Percentiles rank a stretch among this genome's conserved stretches.
phyloP scores from a whole-genome alignment of 129 eudicot species.

The Arctium lappa region DNA sequence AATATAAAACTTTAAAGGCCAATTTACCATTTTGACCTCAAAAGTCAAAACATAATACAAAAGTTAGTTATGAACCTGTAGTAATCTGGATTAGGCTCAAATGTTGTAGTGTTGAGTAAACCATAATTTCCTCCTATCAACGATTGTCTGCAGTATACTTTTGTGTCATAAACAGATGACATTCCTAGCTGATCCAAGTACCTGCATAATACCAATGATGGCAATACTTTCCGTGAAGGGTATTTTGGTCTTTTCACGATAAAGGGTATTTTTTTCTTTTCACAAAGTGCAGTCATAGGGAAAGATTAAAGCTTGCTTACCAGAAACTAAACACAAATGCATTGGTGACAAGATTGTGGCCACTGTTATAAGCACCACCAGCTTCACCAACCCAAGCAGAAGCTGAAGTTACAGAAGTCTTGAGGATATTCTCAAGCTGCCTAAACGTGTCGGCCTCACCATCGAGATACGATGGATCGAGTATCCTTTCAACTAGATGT shows the following conservation, averaged over 20 bases:
- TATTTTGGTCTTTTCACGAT: conserved; percentile 18
- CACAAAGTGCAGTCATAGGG: neutral
- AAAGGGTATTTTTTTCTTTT: neutral
- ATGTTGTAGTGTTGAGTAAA: conserved; percentile 78
- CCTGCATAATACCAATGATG: conserved; percentile 36
- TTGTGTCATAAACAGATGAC: conserved; percentile 64
- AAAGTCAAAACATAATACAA: neutral
- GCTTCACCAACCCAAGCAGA: conserved; percentile 95
- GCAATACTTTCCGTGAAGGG: neutral
- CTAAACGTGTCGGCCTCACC: conserved; percentile 59
- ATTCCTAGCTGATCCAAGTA: conserved; percentile 92
- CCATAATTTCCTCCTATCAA: conserved; percentile 95
- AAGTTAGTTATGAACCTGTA: conserved; percentile 50
- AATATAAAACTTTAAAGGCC: neutral
- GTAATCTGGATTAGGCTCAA: conserved; percentile 89
- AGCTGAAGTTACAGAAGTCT: conserved; percentile 53
- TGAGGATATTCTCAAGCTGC: conserved; percentile 49
- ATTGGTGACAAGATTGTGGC: conserved; percentile 68
- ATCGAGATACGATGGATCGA: conserved; percentile 72
- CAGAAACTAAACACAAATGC: conserved; percentile 83
- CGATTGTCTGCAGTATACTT: conserved; percentile 84
- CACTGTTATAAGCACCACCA: conserved; percentile 95
- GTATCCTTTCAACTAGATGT: conserved; percentile 71
- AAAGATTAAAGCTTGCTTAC: conserved; percentile 32
- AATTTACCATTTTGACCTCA: conserved; percentile 1